Conservation (phyloP, 768 basidiomycete species). For the Lactarius akahatsu region DNA sequence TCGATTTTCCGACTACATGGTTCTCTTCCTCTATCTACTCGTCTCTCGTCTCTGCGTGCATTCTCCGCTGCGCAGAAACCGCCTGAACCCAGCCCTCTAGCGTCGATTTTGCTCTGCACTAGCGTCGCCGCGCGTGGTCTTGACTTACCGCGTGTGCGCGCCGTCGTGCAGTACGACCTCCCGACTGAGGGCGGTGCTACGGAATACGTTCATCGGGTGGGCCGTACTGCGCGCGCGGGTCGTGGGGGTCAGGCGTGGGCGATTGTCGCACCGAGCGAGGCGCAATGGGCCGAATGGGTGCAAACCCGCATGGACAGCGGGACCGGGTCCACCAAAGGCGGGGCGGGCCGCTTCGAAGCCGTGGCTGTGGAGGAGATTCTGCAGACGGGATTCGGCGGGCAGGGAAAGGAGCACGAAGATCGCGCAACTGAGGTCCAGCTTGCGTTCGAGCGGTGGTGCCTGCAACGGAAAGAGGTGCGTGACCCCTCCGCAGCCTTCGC, state of each 20-base stretch:
- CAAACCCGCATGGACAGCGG: slow-evolving; percentile 74
- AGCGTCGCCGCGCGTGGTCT: slow-evolving; percentile 98
- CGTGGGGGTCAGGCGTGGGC: slow-evolving; percentile 96
- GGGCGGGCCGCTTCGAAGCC: slow-evolving; percentile 54
- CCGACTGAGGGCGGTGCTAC: slow-evolving; percentile 96
- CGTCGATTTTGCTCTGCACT: slow-evolving; percentile 87
- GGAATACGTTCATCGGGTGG: slow-evolving; percentile 96
- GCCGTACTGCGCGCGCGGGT: slow-evolving; percentile 94
- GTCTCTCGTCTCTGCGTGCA: slow-evolving; percentile 76
- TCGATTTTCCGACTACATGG: slow-evolving; percentile 90
- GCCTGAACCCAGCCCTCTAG: slow-evolving; percentile 36
- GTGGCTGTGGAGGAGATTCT: slow-evolving; percentile 71
- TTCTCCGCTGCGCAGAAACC: slow-evolving; percentile 56
- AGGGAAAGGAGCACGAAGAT: slow-evolving; percentile 74
- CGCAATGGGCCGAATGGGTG: slow-evolving; percentile 89
- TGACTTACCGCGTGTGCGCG: slow-evolving; percentile 90
- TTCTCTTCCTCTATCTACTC: slow-evolving; percentile 77
- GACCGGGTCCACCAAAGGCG: slow-evolving; percentile 32
- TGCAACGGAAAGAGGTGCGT: slow-evolving; percentile 63
- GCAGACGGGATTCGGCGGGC: slow-evolving; percentile 82
- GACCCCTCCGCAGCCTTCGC: background rate
- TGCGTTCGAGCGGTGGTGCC: slow-evolving; percentile 92
- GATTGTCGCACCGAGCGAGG: slow-evolving; percentile 83
- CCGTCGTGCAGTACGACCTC: slow-evolving; percentile 94
- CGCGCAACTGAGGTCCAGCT: slow-evolving; percentile 96